phyloP scores from a whole-genome alignment of 2,329 filamentous ascomycete genomes.

The Penicillium freii region DNA sequence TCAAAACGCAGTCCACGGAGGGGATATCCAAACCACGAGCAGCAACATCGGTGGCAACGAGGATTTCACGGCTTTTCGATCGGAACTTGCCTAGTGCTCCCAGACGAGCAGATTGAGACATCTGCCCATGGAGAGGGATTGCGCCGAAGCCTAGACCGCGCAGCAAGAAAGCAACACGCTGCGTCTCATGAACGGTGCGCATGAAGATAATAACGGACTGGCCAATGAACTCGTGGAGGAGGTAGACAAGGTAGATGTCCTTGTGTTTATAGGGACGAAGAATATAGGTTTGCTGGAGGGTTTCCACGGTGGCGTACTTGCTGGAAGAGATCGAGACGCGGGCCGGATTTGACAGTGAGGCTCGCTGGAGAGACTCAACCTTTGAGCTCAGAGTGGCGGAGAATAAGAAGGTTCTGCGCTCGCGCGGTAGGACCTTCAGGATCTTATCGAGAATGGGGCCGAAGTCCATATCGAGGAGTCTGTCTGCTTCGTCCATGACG shows the following conservation, averaged over 20 bases:
- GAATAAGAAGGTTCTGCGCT: conserved; percentile 81
- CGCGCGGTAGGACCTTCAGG: conserved; percentile 77
- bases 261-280: conserved; percentile 86
- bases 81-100: conserved; percentile 91
- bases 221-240: conserved; percentile 84
- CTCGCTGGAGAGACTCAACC: conserved; percentile 87
- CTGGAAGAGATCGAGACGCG: conserved; percentile 76
- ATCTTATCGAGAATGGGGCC: conserved; percentile 91
- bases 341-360: conserved; percentile 79
- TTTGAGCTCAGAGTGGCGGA: conserved; percentile 93
- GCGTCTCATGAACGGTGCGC: conserved; percentile 85
- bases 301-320: conserved; percentile 89
- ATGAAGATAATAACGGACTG: conserved; percentile 87
- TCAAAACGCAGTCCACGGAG: conserved; percentile 82
- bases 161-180: conserved; percentile 78
- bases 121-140: conserved; percentile 88
- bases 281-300: conserved; percentile 79
- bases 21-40: conserved; percentile 91
- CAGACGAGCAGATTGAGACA: conserved; percentile 81
- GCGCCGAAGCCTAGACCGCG: conserved; percentile 83
- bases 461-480: conserved; percentile 90
- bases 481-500: conserved; percentile 62
- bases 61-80: conserved; percentile 72
- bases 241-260: conserved; percentile 82
- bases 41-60: conserved; percentile 90